Evolutionary conservation across 2,329 filamentous ascomycete species (phyloP).

Genomic region (Colletotrichum scovillei): DNA sequence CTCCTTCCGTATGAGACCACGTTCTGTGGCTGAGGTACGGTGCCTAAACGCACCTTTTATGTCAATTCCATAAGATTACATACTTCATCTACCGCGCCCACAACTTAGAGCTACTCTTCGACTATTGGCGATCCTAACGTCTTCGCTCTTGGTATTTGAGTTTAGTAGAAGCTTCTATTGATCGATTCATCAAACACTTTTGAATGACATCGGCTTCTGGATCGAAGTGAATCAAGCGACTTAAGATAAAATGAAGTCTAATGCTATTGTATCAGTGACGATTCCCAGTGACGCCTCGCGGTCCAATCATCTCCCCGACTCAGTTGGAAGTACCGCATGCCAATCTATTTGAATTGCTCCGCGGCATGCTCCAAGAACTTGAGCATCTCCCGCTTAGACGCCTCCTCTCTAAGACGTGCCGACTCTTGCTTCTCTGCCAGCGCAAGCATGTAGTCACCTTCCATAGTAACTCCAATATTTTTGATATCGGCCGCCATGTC

Average conservation of each 20-base stretch:
- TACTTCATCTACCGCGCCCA: no score
- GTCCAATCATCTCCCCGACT: background rate
- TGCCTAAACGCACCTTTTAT: no score
- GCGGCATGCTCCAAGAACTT: background rate
- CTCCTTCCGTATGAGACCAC: no score
- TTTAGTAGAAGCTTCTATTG: no score
- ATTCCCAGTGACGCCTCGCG: background rate
- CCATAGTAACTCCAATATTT: background rate
- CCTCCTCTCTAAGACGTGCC: background rate
- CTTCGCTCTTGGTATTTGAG: no score
- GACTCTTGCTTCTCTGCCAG: background rate
- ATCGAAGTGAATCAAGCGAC: background rate
- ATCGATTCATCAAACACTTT: no score
- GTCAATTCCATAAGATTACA: no score
- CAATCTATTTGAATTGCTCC: background rate
- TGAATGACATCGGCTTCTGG: no score
- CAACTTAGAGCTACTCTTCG: no score
- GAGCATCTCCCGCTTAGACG: background rate
- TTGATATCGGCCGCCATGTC: background rate
- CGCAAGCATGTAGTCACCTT: slow-evolving; percentile 14
- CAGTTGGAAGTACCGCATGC: no score
- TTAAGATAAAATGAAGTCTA: background rate
- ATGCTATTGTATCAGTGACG: background rate
- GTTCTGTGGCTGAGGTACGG: no score
- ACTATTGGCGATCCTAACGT: no score